Conservation (phyloP, 2,329 filamentous ascomycete species). For the Monilinia laxa region DNA sequence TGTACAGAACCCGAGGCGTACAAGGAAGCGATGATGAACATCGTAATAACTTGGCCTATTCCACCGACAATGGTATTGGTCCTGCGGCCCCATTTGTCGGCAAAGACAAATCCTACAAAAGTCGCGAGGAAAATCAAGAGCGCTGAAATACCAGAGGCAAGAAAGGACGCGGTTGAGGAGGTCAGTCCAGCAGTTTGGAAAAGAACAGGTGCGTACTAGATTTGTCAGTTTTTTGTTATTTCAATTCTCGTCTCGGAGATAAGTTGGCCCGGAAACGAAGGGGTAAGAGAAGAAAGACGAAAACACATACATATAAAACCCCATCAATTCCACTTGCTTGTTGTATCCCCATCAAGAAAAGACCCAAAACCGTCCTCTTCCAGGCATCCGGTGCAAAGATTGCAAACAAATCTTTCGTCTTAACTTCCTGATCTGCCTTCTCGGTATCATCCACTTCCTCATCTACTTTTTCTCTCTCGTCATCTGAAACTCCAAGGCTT, state of each 20-base stretch:
- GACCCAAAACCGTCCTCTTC: conserved; percentile 50
- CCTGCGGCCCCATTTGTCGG: conserved; percentile 58
- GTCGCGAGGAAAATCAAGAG: conserved; percentile 58
- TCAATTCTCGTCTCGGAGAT: neutral
- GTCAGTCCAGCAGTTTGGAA: conserved; percentile 60
- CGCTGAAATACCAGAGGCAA: conserved; percentile 61
- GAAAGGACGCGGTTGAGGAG: conserved; percentile 54
- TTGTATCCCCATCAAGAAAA: conserved; percentile 59
- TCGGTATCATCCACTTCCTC: conserved; percentile 17
- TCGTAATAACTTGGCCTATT: conserved; percentile 48
- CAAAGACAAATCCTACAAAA: conserved; percentile 55
- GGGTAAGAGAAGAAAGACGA: neutral
- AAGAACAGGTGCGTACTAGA: conserved; percentile 58
- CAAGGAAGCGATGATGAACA: conserved; percentile 54
- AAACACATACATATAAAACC: conserved; percentile 53
- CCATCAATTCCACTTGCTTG: conserved; percentile 64
- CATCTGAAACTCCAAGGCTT: conserved; percentile 30
- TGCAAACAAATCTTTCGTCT: conserved; percentile 32
- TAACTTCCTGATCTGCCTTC: conserved; percentile 23
- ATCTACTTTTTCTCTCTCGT: conserved; percentile 35
- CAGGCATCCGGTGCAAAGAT: conserved; percentile 46
- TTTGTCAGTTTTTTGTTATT: conserved; percentile 5
- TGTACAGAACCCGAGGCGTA: conserved; percentile 51
- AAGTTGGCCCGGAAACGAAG: neutral
- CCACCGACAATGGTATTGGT: conserved; percentile 56